Base-by-base conservation (phyloP, 352 stramenopile species). In the Phytopythium litorale region DNA sequence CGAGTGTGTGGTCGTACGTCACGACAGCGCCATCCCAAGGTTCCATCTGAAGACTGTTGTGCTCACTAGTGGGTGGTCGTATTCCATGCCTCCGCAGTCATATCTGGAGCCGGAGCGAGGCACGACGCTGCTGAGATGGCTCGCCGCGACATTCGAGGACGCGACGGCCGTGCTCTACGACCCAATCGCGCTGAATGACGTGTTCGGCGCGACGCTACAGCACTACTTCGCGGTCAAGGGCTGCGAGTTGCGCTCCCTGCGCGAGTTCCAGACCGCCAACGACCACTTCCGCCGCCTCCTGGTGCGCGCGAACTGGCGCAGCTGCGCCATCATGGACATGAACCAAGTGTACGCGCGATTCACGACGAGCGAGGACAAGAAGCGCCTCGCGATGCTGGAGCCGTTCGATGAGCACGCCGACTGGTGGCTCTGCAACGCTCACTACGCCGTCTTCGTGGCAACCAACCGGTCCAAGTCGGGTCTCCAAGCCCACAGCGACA, bases 371-470 rank as follows among this genome's bases (percentile, higher is more conserved):
- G 51, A 71, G n/a, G 81, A 90, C 56, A 83, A 81, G 48, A 50
- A 57, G 28, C 76, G 77, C 19, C 30, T 89, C n/a, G 43, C 70
- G n/a, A 43, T 60, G 2, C 68, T 90, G 25, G 83, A 92, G 43
- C 66, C 70, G 7, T 92, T 92, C 52, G 83, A 92, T 57, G 83
- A 92, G 43, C 86, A 75, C 57, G 70, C 71, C 16, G 83, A 92
- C 64, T 88, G 76, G 83, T 68, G 65, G 35, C 61, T 89, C 30
- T 79, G 73, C 60, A 92, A 89, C 58, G 66, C 80, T 0, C 83
- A 89, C 60, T 92, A 92, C 53, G 83, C 73, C 4, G 64, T 92
- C 19, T 76, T 80, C 32, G 49, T 92, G 13, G 80, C 73, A 19
- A 77, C 72, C 32, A 79, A 78, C 25, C 23, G 3, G 48, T 23